A percentile compares a stretch with the other conserved stretches of the same genome.
Evolutionary conservation across 1,284 basidiomycete genomes (phyloP).

Genomic region (Xerocomus minutiporus): DNA sequence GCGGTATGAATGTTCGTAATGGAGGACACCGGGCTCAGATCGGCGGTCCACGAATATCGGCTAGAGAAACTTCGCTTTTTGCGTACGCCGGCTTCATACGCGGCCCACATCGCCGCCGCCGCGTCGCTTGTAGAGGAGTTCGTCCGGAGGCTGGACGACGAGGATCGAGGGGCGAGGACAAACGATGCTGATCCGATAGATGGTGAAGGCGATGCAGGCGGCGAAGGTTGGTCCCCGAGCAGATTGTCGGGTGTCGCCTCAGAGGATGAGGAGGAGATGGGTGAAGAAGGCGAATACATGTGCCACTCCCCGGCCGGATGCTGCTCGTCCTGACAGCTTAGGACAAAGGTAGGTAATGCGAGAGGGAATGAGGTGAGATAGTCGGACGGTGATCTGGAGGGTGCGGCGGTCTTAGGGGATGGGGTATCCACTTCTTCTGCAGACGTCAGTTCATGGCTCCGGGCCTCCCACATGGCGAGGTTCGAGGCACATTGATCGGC

Average conservation of each 20-base stretch:
- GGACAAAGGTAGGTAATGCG: conserved; percentile 44
- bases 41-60: conserved; percentile 50
- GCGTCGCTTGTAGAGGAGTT: conserved; percentile 30
- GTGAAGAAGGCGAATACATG: conserved; percentile 27
- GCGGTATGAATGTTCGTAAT: conserved; percentile 15
- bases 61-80: conserved; percentile 54
- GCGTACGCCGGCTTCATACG: conserved; percentile 51
- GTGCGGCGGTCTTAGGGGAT: conserved; percentile 11
- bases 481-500: conserved; percentile 63
- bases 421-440: conserved; percentile 10
- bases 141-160: conserved; percentile 30
- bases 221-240: conserved; percentile 25
- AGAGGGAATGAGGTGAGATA: conserved; percentile 60
- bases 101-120: conserved; percentile 50
- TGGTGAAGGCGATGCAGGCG: conserved; percentile 30
- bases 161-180: conserved; percentile 26
- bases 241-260: conserved; percentile 24
- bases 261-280: conserved; percentile 31
- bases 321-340: conserved; percentile 26
- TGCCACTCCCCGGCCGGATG: conserved; percentile 28
- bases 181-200: conserved; percentile 30
- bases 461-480: conserved; percentile 59
- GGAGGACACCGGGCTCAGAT: conserved; percentile 25
- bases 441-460: conserved; percentile 40
- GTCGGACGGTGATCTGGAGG: conserved; percentile 44